These are phyloP conservation scores for Leccinum imitatum DNA, from an alignment of 768 basidiomycete genomes.

Conservation along the genomic window DNA sequence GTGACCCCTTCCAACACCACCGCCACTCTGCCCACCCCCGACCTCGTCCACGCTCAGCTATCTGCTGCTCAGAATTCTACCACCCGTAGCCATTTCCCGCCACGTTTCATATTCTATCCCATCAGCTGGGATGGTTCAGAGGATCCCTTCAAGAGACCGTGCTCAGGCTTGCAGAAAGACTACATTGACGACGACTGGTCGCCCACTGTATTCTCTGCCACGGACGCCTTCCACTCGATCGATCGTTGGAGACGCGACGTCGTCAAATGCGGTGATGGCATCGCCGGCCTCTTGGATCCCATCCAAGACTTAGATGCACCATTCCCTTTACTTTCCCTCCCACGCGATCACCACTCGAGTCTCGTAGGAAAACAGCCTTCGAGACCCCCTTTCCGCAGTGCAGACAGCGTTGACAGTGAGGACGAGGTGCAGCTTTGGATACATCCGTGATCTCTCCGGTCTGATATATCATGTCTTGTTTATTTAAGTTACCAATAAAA, in stretches of 20 bases:
- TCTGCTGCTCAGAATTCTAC: background rate
- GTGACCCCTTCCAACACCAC: slow-evolving; percentile 23
- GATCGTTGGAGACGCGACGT: slow-evolving; percentile 25
- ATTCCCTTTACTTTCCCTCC: slow-evolving; percentile 13
- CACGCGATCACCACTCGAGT: background rate
- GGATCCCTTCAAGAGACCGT: slow-evolving; percentile 9
- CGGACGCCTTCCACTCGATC: slow-evolving; percentile 24
- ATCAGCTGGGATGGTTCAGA: slow-evolving; percentile 26
- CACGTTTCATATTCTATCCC: slow-evolving; percentile 28
- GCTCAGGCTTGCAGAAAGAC: background rate
- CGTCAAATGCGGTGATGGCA: slow-evolving; percentile 3
- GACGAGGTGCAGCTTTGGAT: slow-evolving; percentile 17
- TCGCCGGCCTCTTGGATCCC: slow-evolving; percentile 16
- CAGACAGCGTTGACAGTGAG: slow-evolving; percentile 5
- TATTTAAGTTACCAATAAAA: too few species aligned
- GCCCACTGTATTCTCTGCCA: slow-evolving; percentile 18
- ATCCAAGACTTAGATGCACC: slow-evolving; percentile 15
- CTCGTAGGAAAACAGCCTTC: background rate
- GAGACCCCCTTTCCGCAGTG: background rate
- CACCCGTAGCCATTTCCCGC: slow-evolving; percentile 15
- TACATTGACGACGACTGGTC: slow-evolving; percentile 35
- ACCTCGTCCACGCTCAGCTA: slow-evolving; percentile 20
- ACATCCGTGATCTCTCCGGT: slow-evolving; percentile 5
- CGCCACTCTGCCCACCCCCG: slow-evolving; percentile 32
- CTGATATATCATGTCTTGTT: background rate